A percentile compares a stretch with the other conserved stretches of the same genome.
Conservation (phyloP, 371 early-diverging fungal species). For the Circinella minor region DNA sequence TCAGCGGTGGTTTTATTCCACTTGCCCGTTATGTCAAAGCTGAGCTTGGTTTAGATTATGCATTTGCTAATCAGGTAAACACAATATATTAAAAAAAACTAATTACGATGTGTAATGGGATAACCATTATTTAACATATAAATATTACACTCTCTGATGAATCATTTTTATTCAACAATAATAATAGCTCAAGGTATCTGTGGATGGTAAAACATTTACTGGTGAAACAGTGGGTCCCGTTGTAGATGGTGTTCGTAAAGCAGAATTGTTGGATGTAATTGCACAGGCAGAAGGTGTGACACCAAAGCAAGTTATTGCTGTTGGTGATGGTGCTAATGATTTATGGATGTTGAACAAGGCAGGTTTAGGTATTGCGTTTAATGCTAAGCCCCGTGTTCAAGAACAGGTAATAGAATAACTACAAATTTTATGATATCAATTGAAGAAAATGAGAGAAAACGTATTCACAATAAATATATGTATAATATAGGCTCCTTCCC, state of each 20-base stretch:
- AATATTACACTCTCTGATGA: too few relatives aligned
- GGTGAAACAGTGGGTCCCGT: constrained; percentile 89
- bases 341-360: constrained; percentile 96
- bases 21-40: constrained; percentile 89
- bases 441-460: neutral
- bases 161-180: neutral
- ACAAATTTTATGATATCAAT: constrained; percentile 25
- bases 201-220: constrained; percentile 81
- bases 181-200: constrained; percentile 73
- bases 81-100: too few relatives aligned
- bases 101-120: too few relatives aligned
- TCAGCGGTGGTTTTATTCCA: constrained; percentile 95
- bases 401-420: constrained; percentile 45
- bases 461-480: constrained; percentile 18
- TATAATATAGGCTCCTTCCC: constrained; percentile 62
- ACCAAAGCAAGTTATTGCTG: constrained; percentile 91
- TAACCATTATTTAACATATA: too few relatives aligned
- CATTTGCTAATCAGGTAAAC: constrained; percentile 91
- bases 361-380: constrained; percentile 98
- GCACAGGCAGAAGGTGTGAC: constrained; percentile 90
- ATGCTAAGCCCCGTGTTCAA: constrained; percentile 97
- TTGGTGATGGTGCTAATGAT: constrained; percentile 99
- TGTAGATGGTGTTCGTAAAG: constrained; percentile 92
- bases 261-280: constrained; percentile 92
- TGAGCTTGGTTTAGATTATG: constrained; percentile 92